Percentiles rank a stretch among this genome's conserved stretches.
Evolutionary conservation across 768 basidiomycete genomes (phyloP).

Genomic region (Dacryopinax primogenitus): DNA sequence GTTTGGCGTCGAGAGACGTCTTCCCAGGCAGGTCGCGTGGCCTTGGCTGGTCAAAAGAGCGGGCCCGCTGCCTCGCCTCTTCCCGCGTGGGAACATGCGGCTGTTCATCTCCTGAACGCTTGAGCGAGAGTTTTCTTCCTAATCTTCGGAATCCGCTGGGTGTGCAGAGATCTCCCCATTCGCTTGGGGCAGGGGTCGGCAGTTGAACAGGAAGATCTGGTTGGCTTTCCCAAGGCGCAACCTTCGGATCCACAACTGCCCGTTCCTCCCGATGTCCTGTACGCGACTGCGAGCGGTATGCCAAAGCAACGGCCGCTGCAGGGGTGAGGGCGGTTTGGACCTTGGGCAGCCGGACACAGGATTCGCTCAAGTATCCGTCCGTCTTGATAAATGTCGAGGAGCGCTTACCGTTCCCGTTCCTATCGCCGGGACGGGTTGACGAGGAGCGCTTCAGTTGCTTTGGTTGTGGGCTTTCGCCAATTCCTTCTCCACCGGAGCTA

Average conservation of each 20-base stretch:
- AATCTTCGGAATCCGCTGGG: not conserved
- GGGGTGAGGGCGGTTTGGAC: not conserved
- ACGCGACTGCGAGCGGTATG: not conserved
- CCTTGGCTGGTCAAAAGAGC: not conserved
- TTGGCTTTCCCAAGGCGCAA: constrained; percentile 1
- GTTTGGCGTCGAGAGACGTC: not conserved
- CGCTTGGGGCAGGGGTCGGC: not conserved
- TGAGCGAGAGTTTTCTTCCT: not conserved
- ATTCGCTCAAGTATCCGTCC: constrained; percentile 7
- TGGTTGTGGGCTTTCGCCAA: not conserved
- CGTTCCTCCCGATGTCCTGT: not conserved
- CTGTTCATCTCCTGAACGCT: not conserved
- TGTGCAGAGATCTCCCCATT: constrained; percentile 3
- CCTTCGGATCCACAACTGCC: not conserved
- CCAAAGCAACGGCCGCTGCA: not conserved
- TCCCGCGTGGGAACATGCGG: not conserved
- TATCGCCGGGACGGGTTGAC: not conserved
- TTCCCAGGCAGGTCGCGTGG: not conserved
- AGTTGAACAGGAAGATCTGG: not conserved
- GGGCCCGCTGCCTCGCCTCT: not conserved
- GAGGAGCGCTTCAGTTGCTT: constrained; percentile 2
- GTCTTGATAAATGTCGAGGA: not conserved
- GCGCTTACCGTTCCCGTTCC: not conserved
- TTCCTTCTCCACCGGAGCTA: constrained; percentile 3
- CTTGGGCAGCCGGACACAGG: not conserved